Base-by-base conservation (phyloP, 1,284 basidiomycete species). In the Hypsizygus ulmarius region DNA sequence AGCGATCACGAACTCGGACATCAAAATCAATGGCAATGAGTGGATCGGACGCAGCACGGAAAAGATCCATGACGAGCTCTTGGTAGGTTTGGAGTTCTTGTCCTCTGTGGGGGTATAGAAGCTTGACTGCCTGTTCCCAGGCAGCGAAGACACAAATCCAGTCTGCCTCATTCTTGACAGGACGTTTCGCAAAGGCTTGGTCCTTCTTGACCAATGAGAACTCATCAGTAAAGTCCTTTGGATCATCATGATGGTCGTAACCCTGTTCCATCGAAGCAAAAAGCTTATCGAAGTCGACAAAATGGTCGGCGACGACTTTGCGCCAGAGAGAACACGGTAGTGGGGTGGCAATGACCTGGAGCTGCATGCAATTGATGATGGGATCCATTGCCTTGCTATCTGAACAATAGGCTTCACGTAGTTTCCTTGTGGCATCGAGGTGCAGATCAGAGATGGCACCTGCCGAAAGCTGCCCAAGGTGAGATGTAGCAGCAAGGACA, bases 211-310 rank as follows among this genome's bases (percentile, higher is more conserved):
- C 48, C 9, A 65, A 19, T 1, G 52, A 51, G 39, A 54, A 61
- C 2, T 56, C 63, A 6, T 46, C 54, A 10, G 32, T 44, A 41
- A 64, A 54, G 5, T 59, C 59, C 39, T 58, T 63, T 2, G 52
- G 32, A 1, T 60, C 56, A 37, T 61, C 54, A 9, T 51, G 39
- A n/a, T 54, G 51, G 32, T 62, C 51, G 30, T 58, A 56, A 1
- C 52, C 45, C 0, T 30, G 39, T 3, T 54, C 49, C 19, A 59
- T 47, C 0, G 54, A 39, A 5, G 63, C 54, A 39, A 47, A 54
- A 12, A 65, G 35, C 29, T 61, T 60, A 21, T 59, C 56, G 49
- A 65, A 59, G 35, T 61, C 49, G 30, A 63, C 54, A 33, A 45
- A 59, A 8, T 53, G 34, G 28, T 53, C 47, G 3, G 40, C 35